Evolutionary conservation across 1,284 basidiomycete genomes (phyloP).

Genomic region (Xerocomus cyaneibrunnescens): DNA sequence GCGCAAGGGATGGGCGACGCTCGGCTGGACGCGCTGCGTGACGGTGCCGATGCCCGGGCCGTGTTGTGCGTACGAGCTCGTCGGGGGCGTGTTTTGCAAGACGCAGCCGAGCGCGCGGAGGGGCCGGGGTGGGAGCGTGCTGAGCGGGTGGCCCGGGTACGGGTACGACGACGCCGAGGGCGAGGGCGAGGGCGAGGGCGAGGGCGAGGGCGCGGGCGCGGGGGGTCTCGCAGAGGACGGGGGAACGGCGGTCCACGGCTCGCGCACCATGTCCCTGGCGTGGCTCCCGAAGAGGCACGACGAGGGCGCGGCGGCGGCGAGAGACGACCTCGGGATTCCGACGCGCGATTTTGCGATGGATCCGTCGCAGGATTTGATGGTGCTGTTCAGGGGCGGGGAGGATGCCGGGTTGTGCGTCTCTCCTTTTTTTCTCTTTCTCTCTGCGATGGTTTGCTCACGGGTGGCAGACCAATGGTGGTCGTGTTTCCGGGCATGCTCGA

Average conservation of each 20-base stretch:
- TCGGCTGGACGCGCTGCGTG: slow-evolving; percentile 37
- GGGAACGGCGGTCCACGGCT: slow-evolving; percentile 7
- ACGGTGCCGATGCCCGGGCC: slow-evolving; percentile 39
- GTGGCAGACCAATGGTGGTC: slow-evolving; percentile 10
- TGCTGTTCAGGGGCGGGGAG: slow-evolving; percentile 41
- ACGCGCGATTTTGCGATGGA: slow-evolving; percentile 63
- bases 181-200: not conserved
- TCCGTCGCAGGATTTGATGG: slow-evolving; percentile 58
- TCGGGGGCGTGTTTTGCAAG: slow-evolving; percentile 55
- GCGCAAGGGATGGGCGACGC: slow-evolving; percentile 42
- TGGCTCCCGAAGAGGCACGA: slow-evolving; percentile 38
- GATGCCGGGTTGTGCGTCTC: slow-evolving; percentile 17
- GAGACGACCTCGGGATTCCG: slow-evolving; percentile 42
- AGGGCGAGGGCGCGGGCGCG: not conserved
- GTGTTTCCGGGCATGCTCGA: slow-evolving; percentile 19
- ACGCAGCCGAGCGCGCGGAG: slow-evolving; percentile 18
- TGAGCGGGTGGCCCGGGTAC: not conserved
- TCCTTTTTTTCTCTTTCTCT: not conserved
- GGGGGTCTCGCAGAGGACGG: not conserved
- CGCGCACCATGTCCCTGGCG: slow-evolving; percentile 38
- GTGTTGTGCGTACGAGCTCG: slow-evolving; percentile 57
- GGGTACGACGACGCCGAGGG: not conserved
- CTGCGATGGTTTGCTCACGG: not conserved
- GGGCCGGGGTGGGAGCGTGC: not conserved
- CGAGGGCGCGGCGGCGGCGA: slow-evolving; percentile 23